phyloP scores from a whole-genome alignment of 2,329 filamentous ascomycete species.

The Paecilomyces dactylethromorphus region DNA sequence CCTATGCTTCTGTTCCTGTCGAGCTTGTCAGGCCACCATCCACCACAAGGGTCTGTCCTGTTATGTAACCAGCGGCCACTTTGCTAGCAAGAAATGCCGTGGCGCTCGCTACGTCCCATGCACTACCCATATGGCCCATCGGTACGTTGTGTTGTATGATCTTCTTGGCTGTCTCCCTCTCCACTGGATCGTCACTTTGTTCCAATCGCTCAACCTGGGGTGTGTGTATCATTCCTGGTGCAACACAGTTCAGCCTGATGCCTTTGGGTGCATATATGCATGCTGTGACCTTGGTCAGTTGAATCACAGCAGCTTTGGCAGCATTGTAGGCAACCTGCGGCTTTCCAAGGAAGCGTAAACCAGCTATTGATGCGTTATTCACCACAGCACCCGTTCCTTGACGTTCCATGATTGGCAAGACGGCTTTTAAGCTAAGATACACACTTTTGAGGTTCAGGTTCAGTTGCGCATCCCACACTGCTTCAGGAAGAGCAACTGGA shows the following conservation, averaged over 20 bases:
- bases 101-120: constrained; percentile 28
- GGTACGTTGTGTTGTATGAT: constrained; percentile 28
- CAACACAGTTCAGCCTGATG: constrained; percentile 48
- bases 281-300: constrained; percentile 44
- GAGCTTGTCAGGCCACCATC: constrained; percentile 28
- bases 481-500: constrained; percentile 43
- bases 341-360: constrained; percentile 46
- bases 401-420: constrained; percentile 49
- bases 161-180: constrained; percentile 33
- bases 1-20: constrained; percentile 4
- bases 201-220: constrained; percentile 43
- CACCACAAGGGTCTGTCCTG: constrained; percentile 28
- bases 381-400: constrained; percentile 41
- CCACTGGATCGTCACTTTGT: constrained; percentile 37
- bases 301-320: constrained; percentile 45
- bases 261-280: constrained; percentile 33
- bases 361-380: constrained; percentile 46
- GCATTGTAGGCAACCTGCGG: constrained; percentile 50
- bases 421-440: constrained; percentile 46
- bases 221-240: constrained; percentile 52
- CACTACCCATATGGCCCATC: constrained; percentile 25
- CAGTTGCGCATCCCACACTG: constrained; percentile 47
- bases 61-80: constrained; percentile 25
- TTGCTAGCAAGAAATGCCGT: constrained; percentile 23
- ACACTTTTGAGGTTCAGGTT: constrained; percentile 51